A percentile compares a stretch with the other conserved stretches of the same genome.
phyloP scores from a whole-genome alignment of 192 early-diverging fungal species.

The Gonapodya sp. region DNA sequence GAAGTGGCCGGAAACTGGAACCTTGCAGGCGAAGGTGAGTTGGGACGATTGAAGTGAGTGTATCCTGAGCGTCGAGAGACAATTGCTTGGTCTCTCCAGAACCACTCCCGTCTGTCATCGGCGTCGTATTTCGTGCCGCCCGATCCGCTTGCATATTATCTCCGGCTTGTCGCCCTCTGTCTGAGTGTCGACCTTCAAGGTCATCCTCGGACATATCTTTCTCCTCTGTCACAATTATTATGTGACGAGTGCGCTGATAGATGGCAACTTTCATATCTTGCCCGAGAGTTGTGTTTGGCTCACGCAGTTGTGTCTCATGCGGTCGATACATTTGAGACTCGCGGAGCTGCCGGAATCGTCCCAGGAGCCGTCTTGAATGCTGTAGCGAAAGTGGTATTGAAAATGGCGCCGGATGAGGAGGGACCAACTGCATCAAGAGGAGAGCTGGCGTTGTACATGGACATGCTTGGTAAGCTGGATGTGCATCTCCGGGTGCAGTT shows the following conservation, averaged over 20 bases:
- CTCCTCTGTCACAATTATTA: background rate
- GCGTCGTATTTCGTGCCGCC: background rate
- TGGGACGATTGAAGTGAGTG: background rate
- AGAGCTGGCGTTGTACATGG: background rate
- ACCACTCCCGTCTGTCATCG: background rate
- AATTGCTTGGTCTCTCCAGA: background rate
- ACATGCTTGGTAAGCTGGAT: background rate
- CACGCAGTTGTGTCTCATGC: background rate
- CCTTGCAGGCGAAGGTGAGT: background rate
- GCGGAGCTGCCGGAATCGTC: background rate
- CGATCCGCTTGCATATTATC: background rate
- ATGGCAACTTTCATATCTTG: background rate
- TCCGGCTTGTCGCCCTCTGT: background rate
- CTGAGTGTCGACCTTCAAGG: background rate
- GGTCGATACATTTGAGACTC: background rate
- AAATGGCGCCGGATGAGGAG: background rate
- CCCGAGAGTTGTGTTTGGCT: background rate
- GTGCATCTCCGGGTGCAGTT: background rate
- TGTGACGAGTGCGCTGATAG: background rate
- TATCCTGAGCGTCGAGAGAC: background rate
- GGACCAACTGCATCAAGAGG: background rate
- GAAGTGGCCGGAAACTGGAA: background rate
- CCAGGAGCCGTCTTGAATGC: background rate
- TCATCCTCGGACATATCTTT: background rate
- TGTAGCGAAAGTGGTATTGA: background rate